Evolutionary conservation across 2,329 filamentous ascomycete species (phyloP), one percentile per base, ranked within the genome.

Genomic region (Neocatenulostroma microsporum): DNA sequence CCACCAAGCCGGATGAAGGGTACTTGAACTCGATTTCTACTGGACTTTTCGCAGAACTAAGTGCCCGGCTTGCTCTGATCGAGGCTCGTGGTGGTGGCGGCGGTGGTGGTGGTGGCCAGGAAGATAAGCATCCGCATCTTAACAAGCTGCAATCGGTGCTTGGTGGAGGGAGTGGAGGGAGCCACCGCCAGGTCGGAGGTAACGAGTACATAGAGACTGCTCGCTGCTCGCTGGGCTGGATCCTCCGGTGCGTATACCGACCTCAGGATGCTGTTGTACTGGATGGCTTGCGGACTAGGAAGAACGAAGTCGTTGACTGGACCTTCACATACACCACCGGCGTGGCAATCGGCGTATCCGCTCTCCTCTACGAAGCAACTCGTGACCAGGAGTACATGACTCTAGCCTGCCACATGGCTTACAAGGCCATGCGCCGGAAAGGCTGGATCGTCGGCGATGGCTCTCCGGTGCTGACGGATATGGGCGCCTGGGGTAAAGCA

Each of bases 311-410:
- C 12, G 40, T 44, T 14, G 45, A 53, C 24, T 53, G 50, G 53
- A 50, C 49, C 2, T 56, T 56, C 29, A 53, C 47, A 2, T 54
- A 56, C 30, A 47, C 42, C 14, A 54, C 53, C 10, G 53, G 45
- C 5, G 49, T 52, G 18, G 37, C 46, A n/a, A 47, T 56, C 18
- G 46, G 49, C 5, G 47, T 40, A 4, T 48, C 41, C 23, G 47
- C 47, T 20, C 36, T 50, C 1, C 27, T 54, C 17, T 54, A 50
- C 35, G 36, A 46, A 14, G 42, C 40, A 17, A 44, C 42, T 3
- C 34, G 34, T 2, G 34, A 50, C 10, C 32, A 39, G 21, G 44
- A 46, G 19, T 52, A 51, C 28, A 38, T 56, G 21, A 36, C 35
- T 11, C 40, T 56, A 4, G 50, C 51, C 1, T 47, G 46, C 19